Evolutionary conservation across 2,329 filamentous ascomycete species (phyloP).

Genomic region (Monascus ruber): DNA sequence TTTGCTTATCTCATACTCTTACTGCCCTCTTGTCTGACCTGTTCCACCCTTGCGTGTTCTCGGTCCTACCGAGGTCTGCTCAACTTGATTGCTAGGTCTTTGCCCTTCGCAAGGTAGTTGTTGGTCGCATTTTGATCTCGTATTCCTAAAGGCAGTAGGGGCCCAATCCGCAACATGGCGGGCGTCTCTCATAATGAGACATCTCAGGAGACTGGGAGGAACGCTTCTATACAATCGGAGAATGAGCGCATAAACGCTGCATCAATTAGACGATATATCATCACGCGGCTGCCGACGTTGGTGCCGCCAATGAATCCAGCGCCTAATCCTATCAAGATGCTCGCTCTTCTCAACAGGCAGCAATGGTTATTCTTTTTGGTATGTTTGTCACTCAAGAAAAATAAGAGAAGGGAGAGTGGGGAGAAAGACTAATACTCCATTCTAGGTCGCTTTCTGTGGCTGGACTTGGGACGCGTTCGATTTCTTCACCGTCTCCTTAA

Average conservation of each 20-base stretch:
- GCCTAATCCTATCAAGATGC: conserved; percentile 42
- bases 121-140: too few relatives aligned
- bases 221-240: background rate
- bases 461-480: conserved; percentile 50
- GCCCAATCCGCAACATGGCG: background rate
- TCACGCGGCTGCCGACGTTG: conserved; percentile 43
- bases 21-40: too few relatives aligned
- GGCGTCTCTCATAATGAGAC: background rate
- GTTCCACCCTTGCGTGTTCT: too few relatives aligned
- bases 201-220: background rate
- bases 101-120: too few relatives aligned
- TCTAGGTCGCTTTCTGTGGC: conserved; percentile 31
- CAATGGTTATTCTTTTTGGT: conserved; percentile 50
- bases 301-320: conserved; percentile 45
- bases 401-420: background rate
- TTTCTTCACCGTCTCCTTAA: conserved; percentile 52
- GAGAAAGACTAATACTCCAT: conserved; percentile 1
- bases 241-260: conserved; percentile 12
- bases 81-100: too few relatives aligned
- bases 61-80: too few relatives aligned
- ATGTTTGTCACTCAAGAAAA: conserved; percentile 2
- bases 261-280: conserved; percentile 35
- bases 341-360: conserved; percentile 40
- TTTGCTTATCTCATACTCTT: too few relatives aligned
- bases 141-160: too few relatives aligned